Conservation (phyloP, 306 rosid species). For the Amphicarpaea edgeworthii region DNA sequence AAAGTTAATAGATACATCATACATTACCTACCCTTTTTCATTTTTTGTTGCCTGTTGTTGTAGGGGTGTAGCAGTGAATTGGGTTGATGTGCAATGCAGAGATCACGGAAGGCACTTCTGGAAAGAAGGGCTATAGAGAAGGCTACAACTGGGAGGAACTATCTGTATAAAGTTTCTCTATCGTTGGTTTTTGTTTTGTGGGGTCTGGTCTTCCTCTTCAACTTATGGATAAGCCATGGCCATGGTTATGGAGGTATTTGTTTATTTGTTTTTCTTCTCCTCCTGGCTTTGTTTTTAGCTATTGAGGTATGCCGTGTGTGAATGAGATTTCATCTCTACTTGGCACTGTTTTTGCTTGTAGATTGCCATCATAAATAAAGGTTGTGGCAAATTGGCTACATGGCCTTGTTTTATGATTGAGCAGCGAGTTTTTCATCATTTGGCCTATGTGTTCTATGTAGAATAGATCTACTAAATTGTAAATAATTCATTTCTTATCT, state of each 20-base stretch:
- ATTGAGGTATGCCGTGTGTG: slow-evolving; percentile 48
- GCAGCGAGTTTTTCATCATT: slow-evolving; percentile 4
- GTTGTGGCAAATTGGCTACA: slow-evolving; percentile 5
- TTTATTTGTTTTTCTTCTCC: neutral
- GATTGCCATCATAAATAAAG: neutral
- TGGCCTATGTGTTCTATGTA: neutral
- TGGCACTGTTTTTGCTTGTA: neutral
- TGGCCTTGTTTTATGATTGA: slow-evolving; percentile 30
- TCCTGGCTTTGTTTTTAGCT: slow-evolving; percentile 7
- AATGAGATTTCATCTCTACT: slow-evolving; percentile 26
- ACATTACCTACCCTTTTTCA: neutral
- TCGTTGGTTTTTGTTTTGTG: slow-evolving; percentile 80
- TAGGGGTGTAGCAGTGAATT: slow-evolving; percentile 53
- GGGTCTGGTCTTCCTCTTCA: slow-evolving; percentile 80
- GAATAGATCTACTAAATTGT: slow-evolving; percentile 26
- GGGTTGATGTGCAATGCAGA: slow-evolving; percentile 88
- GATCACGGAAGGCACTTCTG: slow-evolving; percentile 81
- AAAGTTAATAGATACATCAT: slow-evolving; percentile 33
- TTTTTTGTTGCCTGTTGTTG: slow-evolving; percentile 42
- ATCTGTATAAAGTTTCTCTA: slow-evolving; percentile 70
- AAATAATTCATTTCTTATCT: slow-evolving; percentile 7
- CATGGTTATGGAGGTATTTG: slow-evolving; percentile 73
- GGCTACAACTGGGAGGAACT: slow-evolving; percentile 56
- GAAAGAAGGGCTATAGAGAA: slow-evolving; percentile 71
- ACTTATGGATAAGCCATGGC: slow-evolving; percentile 78